Evolutionary conservation across 2,329 filamentous ascomycete genomes (phyloP).

Genomic region (Cytospora piceicola): DNA sequence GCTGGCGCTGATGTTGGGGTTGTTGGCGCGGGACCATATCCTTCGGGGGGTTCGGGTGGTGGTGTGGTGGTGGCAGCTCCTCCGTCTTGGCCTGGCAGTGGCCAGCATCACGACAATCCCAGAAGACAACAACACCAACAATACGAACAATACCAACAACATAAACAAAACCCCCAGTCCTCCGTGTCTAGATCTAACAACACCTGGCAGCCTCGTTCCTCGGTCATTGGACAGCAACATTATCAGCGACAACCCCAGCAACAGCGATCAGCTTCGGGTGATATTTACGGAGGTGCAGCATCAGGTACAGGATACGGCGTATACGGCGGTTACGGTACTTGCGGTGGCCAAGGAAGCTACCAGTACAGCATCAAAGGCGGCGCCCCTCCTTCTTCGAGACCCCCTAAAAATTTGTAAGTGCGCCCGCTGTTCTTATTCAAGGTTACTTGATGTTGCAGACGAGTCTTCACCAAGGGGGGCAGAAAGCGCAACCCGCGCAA

Average conservation of each 20-base stretch:
- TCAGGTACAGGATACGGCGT: not conserved
- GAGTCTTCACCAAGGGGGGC: no score
- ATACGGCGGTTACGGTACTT: not conserved
- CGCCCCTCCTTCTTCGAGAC: constrained; percentile 18
- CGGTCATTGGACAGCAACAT: constrained; percentile 22
- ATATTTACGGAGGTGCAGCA: constrained; percentile 3
- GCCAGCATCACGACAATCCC: not conserved
- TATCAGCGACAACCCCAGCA: constrained; percentile 18
- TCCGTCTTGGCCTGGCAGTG: constrained; percentile 1
- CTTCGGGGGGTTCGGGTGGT: no score
- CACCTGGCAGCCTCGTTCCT: constrained; percentile 27
- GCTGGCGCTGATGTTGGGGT: not conserved
- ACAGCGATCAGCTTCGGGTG: constrained; percentile 15
- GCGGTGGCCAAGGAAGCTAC: constrained; percentile 12
- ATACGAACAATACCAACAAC: constrained; percentile 2
- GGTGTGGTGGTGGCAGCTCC: not conserved
- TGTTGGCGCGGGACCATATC: not conserved
- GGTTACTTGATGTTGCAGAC: not conserved
- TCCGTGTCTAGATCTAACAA: not conserved
- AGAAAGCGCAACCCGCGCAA: not conserved
- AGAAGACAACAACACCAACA: constrained; percentile 10
- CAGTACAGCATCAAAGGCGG: constrained; percentile 23
- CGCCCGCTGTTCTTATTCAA: not conserved
- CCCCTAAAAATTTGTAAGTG: constrained; percentile 26
- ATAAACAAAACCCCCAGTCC: not conserved